A percentile compares a stretch with the other conserved stretches of the same genome.
These are phyloP conservation scores for Colletotrichum salicis DNA, from an alignment of 2,329 filamentous ascomycete genomes.

Conservation along the genomic window DNA sequence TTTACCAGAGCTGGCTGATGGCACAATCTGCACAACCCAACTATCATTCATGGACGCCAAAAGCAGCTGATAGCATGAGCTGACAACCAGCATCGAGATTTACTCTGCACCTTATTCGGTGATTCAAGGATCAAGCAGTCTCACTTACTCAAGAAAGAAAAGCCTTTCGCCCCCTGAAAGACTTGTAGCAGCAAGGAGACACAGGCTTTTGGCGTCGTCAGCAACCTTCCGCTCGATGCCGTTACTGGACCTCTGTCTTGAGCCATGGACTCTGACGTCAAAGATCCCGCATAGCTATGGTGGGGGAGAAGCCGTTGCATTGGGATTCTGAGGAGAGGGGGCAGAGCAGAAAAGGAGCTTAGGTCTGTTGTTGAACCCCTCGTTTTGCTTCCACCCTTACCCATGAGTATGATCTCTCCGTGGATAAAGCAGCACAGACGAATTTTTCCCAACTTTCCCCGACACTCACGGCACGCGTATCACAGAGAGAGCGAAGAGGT, in stretches of 20 bases:
- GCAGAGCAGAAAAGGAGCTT: not conserved
- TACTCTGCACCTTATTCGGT: not conserved
- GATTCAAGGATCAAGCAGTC: not conserved
- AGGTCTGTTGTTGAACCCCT: slow-evolving; percentile 4
- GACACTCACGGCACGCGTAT: not conserved
- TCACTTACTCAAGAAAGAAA: not conserved
- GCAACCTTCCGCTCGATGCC: not conserved
- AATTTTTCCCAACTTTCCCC: not conserved
- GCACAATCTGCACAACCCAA: not conserved
- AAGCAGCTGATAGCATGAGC: not conserved
- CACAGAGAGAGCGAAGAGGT: not conserved
- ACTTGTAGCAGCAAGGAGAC: not conserved
- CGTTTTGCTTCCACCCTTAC: not conserved
- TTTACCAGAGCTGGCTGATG: not conserved
- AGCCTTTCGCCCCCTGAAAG: not conserved
- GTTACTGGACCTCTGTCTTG: not conserved
- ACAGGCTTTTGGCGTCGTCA: not conserved
- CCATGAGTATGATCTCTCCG: not conserved
- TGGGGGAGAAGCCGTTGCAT: not conserved
- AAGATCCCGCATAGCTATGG: not conserved
- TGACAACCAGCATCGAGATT: not conserved
- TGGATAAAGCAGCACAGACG: not conserved
- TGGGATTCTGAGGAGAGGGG: not conserved
- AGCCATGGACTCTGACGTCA: not conserved
- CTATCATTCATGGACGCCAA: not conserved